Base-by-base conservation (phyloP, 176 grass and related monocot genomes). In the Triticum dicoccoides region DNA sequence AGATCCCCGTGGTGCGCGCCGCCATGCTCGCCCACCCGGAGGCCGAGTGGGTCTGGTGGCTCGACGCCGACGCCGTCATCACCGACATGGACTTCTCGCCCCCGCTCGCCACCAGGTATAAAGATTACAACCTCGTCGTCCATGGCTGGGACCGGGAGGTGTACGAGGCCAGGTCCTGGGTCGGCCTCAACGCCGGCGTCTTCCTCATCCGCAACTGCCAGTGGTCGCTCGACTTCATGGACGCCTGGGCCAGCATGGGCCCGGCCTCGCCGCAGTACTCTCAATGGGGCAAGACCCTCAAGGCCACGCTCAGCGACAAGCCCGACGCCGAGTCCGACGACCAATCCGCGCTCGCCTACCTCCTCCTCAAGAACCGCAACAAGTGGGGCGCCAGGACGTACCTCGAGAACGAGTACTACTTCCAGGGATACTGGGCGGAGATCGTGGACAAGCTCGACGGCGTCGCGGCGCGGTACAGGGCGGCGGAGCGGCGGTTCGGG, bases 201-300 rank as follows among this genome's bases (percentile, higher is more conserved):
- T 92, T 98, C 80, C 81, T 98, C 72, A 87, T 95, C 91, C 89
- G 95, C 11, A 98, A 98, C 65, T 98, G 95, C 93, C 95, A 98
- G 80, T 95, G 93, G 95, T 81, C 91, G 51, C 85, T 98, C 20
- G 95, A 98, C 78, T 78, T 98, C 87, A 83, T 94, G 82, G 90
- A 72, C 82, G 59, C 17, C 9, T 94, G 92, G 92, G 92, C 90
- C 4, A n/a, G 84, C 1, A 90, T 88, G 87, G 89, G 92, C 0
- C 92, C 92, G 0, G 61, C 29, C 0, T 85, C 34, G 1, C 85
- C 92, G 44, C 82, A 88, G 72, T 80, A 91, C 67, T 11, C 11
- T 0, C 0, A 0, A 6, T 91, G 92, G 92, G 92, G 95, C 0
- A 35, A 70, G 35, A 52, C 37, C 5, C 11, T 90, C 24, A 67